These are phyloP conservation scores for Globisporangium acanthophoron DNA, from an alignment of 352 stramenopile genomes.

Conservation along the genomic window DNA sequence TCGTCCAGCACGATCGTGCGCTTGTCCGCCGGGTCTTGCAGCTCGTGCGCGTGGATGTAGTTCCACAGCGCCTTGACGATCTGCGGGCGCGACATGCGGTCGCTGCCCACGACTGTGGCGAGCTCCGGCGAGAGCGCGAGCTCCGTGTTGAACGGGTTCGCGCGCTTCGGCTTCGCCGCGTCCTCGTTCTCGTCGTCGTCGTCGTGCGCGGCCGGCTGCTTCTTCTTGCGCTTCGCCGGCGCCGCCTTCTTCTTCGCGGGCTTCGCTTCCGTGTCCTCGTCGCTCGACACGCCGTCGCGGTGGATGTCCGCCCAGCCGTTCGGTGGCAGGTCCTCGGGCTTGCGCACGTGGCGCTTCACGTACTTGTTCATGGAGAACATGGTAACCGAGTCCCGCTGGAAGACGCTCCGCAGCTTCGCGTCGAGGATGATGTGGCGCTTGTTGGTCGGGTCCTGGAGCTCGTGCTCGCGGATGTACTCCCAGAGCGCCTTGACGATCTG, in stretches of 20 bases:
- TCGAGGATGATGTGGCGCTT: constrained; percentile 92
- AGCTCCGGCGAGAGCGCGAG: constrained; percentile 75
- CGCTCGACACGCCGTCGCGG: constrained; percentile 74
- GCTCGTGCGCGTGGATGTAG: constrained; percentile 93
- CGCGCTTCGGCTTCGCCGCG: constrained; percentile 47
- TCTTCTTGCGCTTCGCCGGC: constrained; percentile 57
- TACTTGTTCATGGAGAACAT: constrained; percentile 90
- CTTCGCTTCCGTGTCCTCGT: constrained; percentile 66
- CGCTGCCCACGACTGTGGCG: constrained; percentile 65
- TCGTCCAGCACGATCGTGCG: constrained; percentile 91
- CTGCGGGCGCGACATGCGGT: constrained; percentile 84
- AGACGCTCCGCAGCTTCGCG: constrained; percentile 71
- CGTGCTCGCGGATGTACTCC: constrained; percentile 94
- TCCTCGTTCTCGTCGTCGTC: constrained; percentile 35
- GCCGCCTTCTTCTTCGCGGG: constrained; percentile 54
- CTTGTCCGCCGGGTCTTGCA: constrained; percentile 95
- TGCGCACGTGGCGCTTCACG: constrained; percentile 80
- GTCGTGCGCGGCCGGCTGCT: background rate
- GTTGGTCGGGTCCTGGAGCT: constrained; percentile 94
- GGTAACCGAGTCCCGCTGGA: constrained; percentile 78
- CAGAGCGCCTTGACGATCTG: constrained; percentile 95
- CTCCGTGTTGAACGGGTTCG: constrained; percentile 73
- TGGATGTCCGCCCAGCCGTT: constrained; percentile 71
- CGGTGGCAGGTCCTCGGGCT: constrained; percentile 54
- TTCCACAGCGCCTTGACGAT: constrained; percentile 95